Conservation (phyloP, 768 basidiomycete species). For the Hebeloma cylindrosporum region DNA sequence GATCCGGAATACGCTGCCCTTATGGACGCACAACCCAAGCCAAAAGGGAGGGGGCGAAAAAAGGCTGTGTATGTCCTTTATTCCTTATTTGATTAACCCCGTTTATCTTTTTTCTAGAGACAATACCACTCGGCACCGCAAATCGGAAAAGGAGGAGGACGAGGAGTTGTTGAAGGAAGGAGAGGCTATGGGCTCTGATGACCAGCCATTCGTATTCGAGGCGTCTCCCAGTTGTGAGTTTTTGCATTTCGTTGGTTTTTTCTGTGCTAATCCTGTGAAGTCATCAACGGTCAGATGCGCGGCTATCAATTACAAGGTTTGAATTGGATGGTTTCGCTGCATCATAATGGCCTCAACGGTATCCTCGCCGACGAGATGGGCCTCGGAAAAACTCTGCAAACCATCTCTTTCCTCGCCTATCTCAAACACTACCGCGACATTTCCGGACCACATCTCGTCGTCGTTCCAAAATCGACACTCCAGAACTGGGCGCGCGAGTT, state of each 20-base stretch:
- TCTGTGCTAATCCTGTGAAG: slow-evolving; percentile 37
- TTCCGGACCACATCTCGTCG: slow-evolving; percentile 86
- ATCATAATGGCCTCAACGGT: slow-evolving; percentile 95
- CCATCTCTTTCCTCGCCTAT: slow-evolving; percentile 95
- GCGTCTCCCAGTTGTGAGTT: slow-evolving; percentile 84
- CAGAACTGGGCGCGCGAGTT: slow-evolving; percentile 98
- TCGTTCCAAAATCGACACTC: slow-evolving; percentile 97
- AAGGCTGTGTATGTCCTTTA: slow-evolving; percentile 60
- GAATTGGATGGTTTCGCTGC: slow-evolving; percentile 85
- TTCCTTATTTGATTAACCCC: background rate
- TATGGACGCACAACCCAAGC: slow-evolving; percentile 83
- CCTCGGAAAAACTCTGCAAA: slow-evolving; percentile 97
- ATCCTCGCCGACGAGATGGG: slow-evolving; percentile 99
- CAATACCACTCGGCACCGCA: slow-evolving; percentile 79
- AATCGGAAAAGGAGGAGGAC: slow-evolving; percentile 98
- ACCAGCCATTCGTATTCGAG: slow-evolving; percentile 93
- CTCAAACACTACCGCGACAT: slow-evolving; percentile 81
- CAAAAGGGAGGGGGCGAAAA: slow-evolving; percentile 83
- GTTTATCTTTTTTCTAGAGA: slow-evolving; percentile 46
- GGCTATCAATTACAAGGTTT: slow-evolving; percentile 90
- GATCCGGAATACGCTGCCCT: slow-evolving; percentile 93
- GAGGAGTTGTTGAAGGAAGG: slow-evolving; percentile 91
- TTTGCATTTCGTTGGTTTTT: background rate
- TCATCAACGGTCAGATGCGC: slow-evolving; percentile 88
- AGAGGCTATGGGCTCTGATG: slow-evolving; percentile 76